Evolutionary conservation across 2,329 filamentous ascomycete genomes (phyloP).

Genomic region (Pestalotiopsis sp.): DNA sequence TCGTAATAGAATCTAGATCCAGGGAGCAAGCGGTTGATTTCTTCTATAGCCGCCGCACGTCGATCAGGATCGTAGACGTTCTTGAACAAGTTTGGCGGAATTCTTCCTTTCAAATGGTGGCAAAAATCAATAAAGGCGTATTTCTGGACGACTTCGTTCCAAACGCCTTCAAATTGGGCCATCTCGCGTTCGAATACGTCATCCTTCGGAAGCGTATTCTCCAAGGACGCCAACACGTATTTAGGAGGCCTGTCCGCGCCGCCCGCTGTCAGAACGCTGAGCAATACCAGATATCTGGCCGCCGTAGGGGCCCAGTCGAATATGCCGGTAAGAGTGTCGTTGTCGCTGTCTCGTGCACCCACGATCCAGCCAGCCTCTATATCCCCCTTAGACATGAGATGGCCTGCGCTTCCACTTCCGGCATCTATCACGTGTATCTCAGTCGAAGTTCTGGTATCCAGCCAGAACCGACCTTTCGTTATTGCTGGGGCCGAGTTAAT

Average conservation of each 20-base stretch:
- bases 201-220: neutral
- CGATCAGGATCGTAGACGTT: no score
- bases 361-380: neutral
- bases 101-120: no score
- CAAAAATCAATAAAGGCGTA: neutral
- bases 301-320: neutral
- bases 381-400: neutral
- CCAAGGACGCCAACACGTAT: neutral
- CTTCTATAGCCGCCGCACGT: no score
- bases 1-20: no score
- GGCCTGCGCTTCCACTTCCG: no score
- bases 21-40: no score
- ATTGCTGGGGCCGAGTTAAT: no score
- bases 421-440: no score
- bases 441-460: no score
- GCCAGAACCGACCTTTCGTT: no score
- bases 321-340: neutral
- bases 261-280: neutral
- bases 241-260: neutral
- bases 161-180: neutral
- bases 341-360: neutral
- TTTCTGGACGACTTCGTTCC: neutral
- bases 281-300: neutral
- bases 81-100: no score
- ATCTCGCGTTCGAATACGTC: neutral